A percentile compares a stretch with the other conserved stretches of the same genome.
Conservation (phyloP, 352 stramenopile genomes). For the Phytophthora meadii region DNA sequence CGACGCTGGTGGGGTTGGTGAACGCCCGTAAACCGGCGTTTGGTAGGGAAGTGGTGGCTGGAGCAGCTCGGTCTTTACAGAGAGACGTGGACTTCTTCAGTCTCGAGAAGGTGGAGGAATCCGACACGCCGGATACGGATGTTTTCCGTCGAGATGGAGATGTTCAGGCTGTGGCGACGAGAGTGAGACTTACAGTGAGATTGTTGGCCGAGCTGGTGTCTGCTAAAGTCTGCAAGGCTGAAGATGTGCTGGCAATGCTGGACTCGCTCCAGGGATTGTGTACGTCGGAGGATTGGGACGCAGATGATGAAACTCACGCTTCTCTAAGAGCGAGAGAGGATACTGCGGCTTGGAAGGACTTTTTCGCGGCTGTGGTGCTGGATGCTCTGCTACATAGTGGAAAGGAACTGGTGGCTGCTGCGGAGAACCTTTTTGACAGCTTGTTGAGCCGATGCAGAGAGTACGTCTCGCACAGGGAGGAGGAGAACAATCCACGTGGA, state of each 20-base stretch:
- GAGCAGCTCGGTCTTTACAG: slow-evolving; percentile 48
- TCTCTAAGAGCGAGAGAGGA: slow-evolving; percentile 56
- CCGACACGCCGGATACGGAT: slow-evolving; percentile 27
- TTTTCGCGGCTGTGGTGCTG: slow-evolving; percentile 72
- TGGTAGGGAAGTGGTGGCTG: slow-evolving; percentile 57
- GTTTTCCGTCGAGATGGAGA: slow-evolving; percentile 37
- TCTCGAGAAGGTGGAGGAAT: slow-evolving; percentile 33
- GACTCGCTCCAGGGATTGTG: slow-evolving; percentile 71
- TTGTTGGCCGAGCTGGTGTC: slow-evolving; percentile 69
- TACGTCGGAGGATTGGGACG: slow-evolving; percentile 64
- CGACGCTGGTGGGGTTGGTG: slow-evolving; percentile 70
- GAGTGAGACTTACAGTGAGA: slow-evolving; percentile 65
- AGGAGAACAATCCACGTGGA: slow-evolving; percentile 66
- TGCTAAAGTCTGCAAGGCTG: slow-evolving; percentile 62
- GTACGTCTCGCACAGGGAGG: slow-evolving; percentile 71
- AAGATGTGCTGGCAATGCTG: slow-evolving; percentile 69
- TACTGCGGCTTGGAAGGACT: slow-evolving; percentile 78
- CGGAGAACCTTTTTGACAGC: slow-evolving; percentile 72
- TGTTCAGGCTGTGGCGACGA: slow-evolving; percentile 52
- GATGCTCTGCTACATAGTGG: slow-evolving; percentile 74
- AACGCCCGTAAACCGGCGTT: slow-evolving; percentile 68
- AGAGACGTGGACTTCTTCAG: slow-evolving; percentile 68
- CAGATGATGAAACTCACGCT: slow-evolving; percentile 49
- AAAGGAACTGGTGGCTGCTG: slow-evolving; percentile 44
- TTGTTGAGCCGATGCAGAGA: slow-evolving; percentile 75